Conservation (phyloP, 2,329 filamentous ascomycete genomes). For the Ophidiomyces ophidiicola region DNA sequence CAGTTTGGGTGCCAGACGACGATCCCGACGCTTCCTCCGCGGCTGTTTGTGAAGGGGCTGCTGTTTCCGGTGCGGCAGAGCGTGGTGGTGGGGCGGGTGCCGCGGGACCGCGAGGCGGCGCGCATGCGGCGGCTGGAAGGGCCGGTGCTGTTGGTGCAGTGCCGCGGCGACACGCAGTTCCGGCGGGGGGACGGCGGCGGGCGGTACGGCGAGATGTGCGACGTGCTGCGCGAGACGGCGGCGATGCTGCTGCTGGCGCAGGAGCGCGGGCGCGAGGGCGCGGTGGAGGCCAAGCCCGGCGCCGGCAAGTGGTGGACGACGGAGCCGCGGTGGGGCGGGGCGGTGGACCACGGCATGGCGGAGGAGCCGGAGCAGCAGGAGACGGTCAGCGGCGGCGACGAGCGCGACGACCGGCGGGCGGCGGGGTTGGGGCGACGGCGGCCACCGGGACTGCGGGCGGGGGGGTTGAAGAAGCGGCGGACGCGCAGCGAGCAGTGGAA, state of each 20-base stretch:
- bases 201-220: constrained; percentile 35
- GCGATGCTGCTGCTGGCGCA: constrained; percentile 47
- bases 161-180: constrained; percentile 44
- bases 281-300: constrained; percentile 38
- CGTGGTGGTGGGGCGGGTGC: constrained; percentile 42
- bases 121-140: constrained; percentile 46
- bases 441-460: constrained; percentile 20
- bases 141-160: constrained; percentile 45
- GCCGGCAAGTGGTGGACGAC: constrained; percentile 51
- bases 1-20: constrained; percentile 45
- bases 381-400: constrained; percentile 16
- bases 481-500: constrained; percentile 44
- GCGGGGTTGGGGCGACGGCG: constrained; percentile 19
- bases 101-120: constrained; percentile 41
- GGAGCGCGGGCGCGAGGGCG: constrained; percentile 47
- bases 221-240: constrained; percentile 47
- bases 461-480: constrained; percentile 31
- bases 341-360: constrained; percentile 14
- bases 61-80: constrained; percentile 47
- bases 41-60: constrained; percentile 39
- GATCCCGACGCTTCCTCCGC: constrained; percentile 36
- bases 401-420: constrained; percentile 21
- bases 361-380: constrained; percentile 21
- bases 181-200: constrained; percentile 23
- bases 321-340: constrained; percentile 45